phyloP scores from a whole-genome alignment of 805 yeast genomes.

The Barnettozyma wickerhamii region DNA sequence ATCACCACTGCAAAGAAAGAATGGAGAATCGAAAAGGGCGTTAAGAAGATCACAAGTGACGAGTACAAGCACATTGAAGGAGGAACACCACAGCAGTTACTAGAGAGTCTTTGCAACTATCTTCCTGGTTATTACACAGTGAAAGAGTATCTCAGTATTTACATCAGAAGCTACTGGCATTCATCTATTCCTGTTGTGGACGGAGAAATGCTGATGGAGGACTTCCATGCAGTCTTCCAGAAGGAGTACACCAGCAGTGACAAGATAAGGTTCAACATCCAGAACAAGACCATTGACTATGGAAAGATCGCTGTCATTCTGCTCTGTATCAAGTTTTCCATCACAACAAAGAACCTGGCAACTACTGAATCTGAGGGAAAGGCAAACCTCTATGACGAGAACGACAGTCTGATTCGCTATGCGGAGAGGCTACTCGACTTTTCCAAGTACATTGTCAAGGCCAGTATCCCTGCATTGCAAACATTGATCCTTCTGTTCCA shows the following conservation, averaged over 20 bases:
- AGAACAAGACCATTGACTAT: slow-evolving; percentile 15
- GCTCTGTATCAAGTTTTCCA: slow-evolving; percentile 2
- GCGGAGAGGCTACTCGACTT: slow-evolving; percentile 14
- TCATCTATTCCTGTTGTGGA: slow-evolving; percentile 18
- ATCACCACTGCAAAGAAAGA: slow-evolving; percentile 18
- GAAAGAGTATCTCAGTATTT: slow-evolving; percentile 13
- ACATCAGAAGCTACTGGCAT: slow-evolving; percentile 16
- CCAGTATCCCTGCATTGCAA: slow-evolving; percentile 22
- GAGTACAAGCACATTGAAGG: slow-evolving; percentile 11
- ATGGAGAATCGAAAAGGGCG: slow-evolving; percentile 18
- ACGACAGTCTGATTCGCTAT: slow-evolving; percentile 14
- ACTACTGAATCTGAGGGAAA: slow-evolving; percentile 1
- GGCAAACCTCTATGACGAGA: slow-evolving; percentile 10
- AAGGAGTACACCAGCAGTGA: slow-evolving; percentile 3
- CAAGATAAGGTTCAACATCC: slow-evolving; percentile 7
- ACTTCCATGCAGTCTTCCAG: slow-evolving; percentile 16
- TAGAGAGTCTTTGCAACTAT: slow-evolving; percentile 13
- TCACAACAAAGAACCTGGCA: slow-evolving; percentile 7
- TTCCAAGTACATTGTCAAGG: slow-evolving; percentile 8
- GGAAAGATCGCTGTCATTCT: slow-evolving; percentile 20
- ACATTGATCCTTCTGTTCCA: slow-evolving; percentile 15
- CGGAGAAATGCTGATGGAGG: slow-evolving; percentile 7
- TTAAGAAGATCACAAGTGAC: slow-evolving; percentile 7
- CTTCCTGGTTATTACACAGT: slow-evolving; percentile 19
- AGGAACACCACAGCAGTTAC: slow-evolving; percentile 9